phyloP scores from a whole-genome alignment of 345 rosid species.

The Turnera subulata region DNA sequence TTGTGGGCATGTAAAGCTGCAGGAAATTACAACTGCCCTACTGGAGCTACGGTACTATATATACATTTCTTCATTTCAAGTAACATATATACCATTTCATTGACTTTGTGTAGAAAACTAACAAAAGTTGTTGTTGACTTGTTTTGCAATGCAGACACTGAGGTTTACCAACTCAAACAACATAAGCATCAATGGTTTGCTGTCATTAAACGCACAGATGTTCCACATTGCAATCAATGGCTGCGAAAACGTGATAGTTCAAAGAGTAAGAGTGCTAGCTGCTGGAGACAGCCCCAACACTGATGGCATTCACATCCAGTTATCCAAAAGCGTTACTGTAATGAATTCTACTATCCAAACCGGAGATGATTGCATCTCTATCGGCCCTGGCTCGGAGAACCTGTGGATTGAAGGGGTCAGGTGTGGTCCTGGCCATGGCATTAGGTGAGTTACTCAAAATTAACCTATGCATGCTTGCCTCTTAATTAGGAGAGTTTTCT shows the following conservation, averaged over 20 bases:
- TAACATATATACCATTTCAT: not conserved
- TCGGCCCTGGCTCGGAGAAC: slow-evolving; percentile 9
- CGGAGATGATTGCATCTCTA: slow-evolving; percentile 10
- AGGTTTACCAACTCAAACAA: slow-evolving; percentile 10
- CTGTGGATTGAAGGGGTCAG: slow-evolving; percentile 5
- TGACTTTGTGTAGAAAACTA: not conserved
- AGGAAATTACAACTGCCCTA: slow-evolving; percentile 1
- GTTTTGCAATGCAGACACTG: slow-evolving; percentile 11
- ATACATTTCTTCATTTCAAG: no score
- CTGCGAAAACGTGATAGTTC: slow-evolving; percentile 4
- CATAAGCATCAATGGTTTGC: slow-evolving; percentile 4
- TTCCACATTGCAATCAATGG: slow-evolving; percentile 8
- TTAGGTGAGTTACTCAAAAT: slow-evolving; percentile 7
- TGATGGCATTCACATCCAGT: slow-evolving; percentile 13
- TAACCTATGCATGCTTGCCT: no score
- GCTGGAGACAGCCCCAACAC: slow-evolving; percentile 11
- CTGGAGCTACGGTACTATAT: slow-evolving; percentile 13
- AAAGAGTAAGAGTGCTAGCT: slow-evolving; percentile 1
- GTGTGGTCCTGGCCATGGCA: slow-evolving; percentile 9
- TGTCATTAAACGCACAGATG: slow-evolving; percentile 12
- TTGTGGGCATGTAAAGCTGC: slow-evolving; percentile 14
- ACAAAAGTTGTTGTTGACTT: not conserved
- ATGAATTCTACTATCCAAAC: not conserved
- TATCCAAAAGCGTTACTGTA: not conserved
- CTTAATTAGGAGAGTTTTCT: no score